Percentiles rank a stretch among this genome's conserved stretches.
Evolutionary conservation across 805 yeast species (phyloP).

Genomic region (Jamesozyma spencerorum): DNA sequence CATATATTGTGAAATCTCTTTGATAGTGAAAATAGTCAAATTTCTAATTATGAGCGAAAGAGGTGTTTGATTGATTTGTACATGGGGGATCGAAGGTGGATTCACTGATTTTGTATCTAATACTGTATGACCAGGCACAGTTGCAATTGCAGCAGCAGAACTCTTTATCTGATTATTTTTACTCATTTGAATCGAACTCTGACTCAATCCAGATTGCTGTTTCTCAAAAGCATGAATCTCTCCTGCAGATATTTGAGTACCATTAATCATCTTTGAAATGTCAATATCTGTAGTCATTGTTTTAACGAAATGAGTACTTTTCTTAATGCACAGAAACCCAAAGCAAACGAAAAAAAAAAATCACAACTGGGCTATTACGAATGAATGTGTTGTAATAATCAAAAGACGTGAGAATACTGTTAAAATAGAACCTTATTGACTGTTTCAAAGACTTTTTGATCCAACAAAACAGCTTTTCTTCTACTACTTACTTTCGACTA

Average conservation of each 20-base stretch:
- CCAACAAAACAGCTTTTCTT: no score
- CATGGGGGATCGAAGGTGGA: conserved; percentile 29
- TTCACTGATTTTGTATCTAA: background rate
- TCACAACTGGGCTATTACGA: no score
- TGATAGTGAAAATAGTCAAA: conserved; percentile 25
- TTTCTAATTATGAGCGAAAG: conserved; percentile 26
- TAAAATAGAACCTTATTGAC: no score
- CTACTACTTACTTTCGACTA: no score
- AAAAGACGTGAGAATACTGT: no score
- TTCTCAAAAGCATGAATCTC: background rate
- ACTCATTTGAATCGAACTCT: background rate
- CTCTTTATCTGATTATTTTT: conserved; percentile 5
- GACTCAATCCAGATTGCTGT: background rate
- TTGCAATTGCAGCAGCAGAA: conserved; percentile 1
- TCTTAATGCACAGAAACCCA: no score
- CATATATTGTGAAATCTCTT: conserved; percentile 28
- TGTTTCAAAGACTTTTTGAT: no score
- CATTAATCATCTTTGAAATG: conserved; percentile 10
- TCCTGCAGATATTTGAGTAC: background rate
- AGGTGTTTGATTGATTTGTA: conserved; percentile 29
- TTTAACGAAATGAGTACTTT: no score
- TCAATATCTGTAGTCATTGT: conserved; percentile 17
- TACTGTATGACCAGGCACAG: background rate
- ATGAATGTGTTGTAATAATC: no score
- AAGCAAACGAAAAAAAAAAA: no score